A percentile compares a stretch with the other conserved stretches of the same genome.
These are phyloP conservation scores for Solanum hybrid DNA, from an alignment of 305 asterid species.

Conservation along the genomic window DNA sequence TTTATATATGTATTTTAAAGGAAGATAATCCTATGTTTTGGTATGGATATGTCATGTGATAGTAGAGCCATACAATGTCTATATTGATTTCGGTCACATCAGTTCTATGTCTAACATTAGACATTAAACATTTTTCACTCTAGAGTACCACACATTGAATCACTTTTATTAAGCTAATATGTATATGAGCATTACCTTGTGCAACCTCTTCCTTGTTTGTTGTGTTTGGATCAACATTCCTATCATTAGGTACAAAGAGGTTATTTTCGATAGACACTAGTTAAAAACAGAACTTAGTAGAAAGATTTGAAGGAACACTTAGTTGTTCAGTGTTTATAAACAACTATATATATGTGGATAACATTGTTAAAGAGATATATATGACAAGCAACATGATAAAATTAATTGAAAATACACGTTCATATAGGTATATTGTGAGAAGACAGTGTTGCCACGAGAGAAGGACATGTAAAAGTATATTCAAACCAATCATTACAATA, in stretches of 20 bases:
- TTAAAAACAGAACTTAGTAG: not conserved
- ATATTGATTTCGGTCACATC: not conserved
- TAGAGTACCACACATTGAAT: not conserved
- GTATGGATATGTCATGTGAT: not conserved
- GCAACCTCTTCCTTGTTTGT: not conserved
- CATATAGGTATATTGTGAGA: not conserved
- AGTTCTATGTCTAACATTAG: not conserved
- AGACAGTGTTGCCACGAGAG: not conserved
- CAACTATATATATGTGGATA: not conserved
- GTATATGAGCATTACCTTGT: not conserved
- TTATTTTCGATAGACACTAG: too few species aligned
- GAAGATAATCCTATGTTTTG: not conserved
- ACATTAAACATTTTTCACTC: not conserved
- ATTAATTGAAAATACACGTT: too few species aligned
- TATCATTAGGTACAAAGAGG: not conserved
- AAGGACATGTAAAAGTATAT: not conserved
- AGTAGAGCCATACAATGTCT: not conserved
- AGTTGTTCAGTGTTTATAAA: not conserved
- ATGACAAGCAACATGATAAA: too few species aligned
- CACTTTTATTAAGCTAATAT: not conserved
- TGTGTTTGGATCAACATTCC: not conserved
- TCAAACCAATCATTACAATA: not conserved
- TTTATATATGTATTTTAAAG: not conserved
- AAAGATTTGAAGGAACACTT: not conserved
- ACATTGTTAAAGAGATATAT: too few species aligned